These are phyloP conservation scores for Myxozyma melibiosi DNA, from an alignment of 805 yeast species.

Conservation along the genomic window DNA sequence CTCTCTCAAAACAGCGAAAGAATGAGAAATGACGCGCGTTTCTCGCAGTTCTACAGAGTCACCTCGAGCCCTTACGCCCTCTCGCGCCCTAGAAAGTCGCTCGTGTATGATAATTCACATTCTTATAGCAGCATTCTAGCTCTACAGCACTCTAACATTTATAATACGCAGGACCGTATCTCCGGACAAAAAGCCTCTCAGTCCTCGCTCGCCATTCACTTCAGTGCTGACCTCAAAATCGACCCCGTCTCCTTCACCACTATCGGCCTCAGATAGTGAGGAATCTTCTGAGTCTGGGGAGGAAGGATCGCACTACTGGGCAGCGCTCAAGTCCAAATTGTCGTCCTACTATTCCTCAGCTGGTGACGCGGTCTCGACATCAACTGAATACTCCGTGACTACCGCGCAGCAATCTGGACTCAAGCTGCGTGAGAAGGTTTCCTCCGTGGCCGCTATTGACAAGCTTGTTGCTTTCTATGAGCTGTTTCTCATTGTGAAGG, in stretches of 20 bases:
- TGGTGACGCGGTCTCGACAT: background rate
- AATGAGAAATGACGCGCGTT: constrained; percentile 33
- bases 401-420: constrained; percentile 3
- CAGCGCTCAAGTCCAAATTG: too few relatives aligned
- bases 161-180: too few relatives aligned
- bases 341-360: background rate
- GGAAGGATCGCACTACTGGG: too few relatives aligned
- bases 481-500: constrained; percentile 4
- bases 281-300: background rate
- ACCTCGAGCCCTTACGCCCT: constrained; percentile 8
- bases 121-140: too few relatives aligned
- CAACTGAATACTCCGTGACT: constrained; percentile 1
- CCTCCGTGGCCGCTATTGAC: constrained; percentile 17
- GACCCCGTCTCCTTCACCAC: too few relatives aligned
- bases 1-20: constrained; percentile 30
- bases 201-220: too few relatives aligned
- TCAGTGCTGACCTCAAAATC: too few relatives aligned
- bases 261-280: too few relatives aligned
- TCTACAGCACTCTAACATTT: too few relatives aligned
- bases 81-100: too few relatives aligned
- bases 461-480: constrained; percentile 9
- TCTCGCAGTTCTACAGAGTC: constrained; percentile 29
- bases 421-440: constrained; percentile 20
- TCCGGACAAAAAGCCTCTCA: too few relatives aligned
- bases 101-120: too few relatives aligned